phyloP scores from a whole-genome alignment of 2,329 filamentous ascomycete genomes.

The Raffaelea deltoideospora region DNA sequence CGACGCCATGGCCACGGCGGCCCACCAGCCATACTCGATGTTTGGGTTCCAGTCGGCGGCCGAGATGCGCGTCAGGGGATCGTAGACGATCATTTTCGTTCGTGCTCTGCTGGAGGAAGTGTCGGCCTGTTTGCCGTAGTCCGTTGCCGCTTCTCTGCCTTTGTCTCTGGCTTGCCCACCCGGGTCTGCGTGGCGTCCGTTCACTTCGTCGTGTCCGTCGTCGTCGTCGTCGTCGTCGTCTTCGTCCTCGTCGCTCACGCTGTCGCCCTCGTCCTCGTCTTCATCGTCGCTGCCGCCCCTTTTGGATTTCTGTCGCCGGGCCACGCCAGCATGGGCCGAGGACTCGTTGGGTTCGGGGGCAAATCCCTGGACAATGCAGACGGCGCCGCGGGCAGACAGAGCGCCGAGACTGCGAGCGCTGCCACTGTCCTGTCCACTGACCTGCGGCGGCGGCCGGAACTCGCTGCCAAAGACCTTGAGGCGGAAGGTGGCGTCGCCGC shows the following conservation, averaged over 20 bases:
- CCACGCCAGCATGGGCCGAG: slow-evolving; percentile 14
- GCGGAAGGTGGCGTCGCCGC: slow-evolving; percentile 22
- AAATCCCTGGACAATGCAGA: slow-evolving; percentile 37
- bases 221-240: slow-evolving; percentile 13
- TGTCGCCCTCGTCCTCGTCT: slow-evolving; percentile 11
- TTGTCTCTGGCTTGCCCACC: slow-evolving; percentile 4
- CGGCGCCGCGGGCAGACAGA: slow-evolving; percentile 20
- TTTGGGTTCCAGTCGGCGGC: slow-evolving; percentile 56
- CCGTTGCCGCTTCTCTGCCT: slow-evolving; percentile 10
- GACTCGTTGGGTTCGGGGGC: slow-evolving; percentile 31
- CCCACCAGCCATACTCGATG: slow-evolving; percentile 48
- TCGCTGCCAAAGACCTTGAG: slow-evolving; percentile 38
- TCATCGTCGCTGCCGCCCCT: slow-evolving; percentile 11
- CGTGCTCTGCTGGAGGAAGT: slow-evolving; percentile 18
- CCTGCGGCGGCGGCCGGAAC: slow-evolving; percentile 22
- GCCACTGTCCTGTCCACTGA: background rate
- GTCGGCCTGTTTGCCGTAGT: slow-evolving; percentile 14
- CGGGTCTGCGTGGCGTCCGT: background rate
- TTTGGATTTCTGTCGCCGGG: slow-evolving; percentile 9
- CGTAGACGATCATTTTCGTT: too few species aligned
- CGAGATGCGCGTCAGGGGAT: slow-evolving; percentile 47
- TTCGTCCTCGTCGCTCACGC: slow-evolving; percentile 4
- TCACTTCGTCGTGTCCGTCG: slow-evolving; percentile 9
- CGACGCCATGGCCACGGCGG: slow-evolving; percentile 49
- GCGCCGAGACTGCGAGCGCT: too few species aligned